Conservation (phyloP, 345 rosid genomes). For the Gossypioides kirkii region DNA sequence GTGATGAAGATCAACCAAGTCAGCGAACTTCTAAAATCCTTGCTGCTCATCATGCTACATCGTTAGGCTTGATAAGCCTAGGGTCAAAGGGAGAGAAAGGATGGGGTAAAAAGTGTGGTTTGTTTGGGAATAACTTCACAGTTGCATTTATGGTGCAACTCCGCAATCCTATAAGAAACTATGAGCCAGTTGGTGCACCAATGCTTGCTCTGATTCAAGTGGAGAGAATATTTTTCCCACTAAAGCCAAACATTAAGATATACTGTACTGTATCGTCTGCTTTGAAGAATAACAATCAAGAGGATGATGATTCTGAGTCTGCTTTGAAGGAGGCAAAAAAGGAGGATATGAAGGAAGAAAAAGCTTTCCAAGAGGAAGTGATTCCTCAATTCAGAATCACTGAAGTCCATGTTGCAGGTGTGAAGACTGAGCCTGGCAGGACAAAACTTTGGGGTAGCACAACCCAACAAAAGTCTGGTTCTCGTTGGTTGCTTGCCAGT, state of each 20-base stretch:
- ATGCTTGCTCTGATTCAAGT: conserved; percentile 96
- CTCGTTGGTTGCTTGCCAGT: conserved; percentile 86
- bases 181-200: conserved; percentile 89
- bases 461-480: conserved; percentile 78
- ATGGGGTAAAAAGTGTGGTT: conserved; percentile 69
- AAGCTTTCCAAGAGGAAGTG: conserved; percentile 38
- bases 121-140: conserved; percentile 86
- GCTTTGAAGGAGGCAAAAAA: conserved; percentile 10
- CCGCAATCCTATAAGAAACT: conserved; percentile 70
- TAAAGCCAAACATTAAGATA: conserved; percentile 73
- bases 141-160: conserved; percentile 90
- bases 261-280: conserved; percentile 60
- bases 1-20: conserved; percentile 67
- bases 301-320: conserved; percentile 41
- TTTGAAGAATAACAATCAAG: conserved; percentile 37
- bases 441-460: conserved; percentile 68
- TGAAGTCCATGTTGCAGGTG: conserved; percentile 83
- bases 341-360: conserved; percentile 38
- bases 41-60: conserved; percentile 87
- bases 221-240: conserved; percentile 82
- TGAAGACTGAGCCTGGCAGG: conserved; percentile 59
- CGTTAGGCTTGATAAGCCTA: conserved; percentile 54
- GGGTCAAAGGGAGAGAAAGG: conserved; percentile 63
- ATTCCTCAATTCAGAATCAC: conserved; percentile 60
- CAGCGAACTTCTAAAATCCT: conserved; percentile 77